Evolutionary conservation across 257 asterid genomes (phyloP).

Genomic region (Solanum corneliomulleri): DNA sequence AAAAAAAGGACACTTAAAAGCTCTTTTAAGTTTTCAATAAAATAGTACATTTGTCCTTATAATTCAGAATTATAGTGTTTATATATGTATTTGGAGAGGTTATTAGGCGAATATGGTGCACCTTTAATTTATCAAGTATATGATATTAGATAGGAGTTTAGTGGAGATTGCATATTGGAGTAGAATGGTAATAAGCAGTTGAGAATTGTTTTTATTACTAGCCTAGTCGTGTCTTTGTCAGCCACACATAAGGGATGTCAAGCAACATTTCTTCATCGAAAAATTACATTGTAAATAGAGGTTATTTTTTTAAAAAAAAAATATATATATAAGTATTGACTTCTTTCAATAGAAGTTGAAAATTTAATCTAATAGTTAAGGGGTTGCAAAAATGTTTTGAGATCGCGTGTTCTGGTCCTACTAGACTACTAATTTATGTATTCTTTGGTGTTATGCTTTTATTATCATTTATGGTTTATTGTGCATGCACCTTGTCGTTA

Average conservation of each 20-base stretch:
- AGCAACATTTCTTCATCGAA: too few species aligned
- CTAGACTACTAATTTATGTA: neutral
- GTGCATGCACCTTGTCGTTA: neutral
- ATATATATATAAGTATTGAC: neutral
- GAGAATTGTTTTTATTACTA: neutral
- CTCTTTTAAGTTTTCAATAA: neutral
- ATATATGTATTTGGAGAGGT: neutral
- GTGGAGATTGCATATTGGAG: neutral
- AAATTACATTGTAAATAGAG: too few species aligned
- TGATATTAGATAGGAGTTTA: neutral
- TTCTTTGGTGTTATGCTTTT: neutral
- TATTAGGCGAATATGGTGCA: neutral
- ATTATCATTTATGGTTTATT: neutral
- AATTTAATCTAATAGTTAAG: too few species aligned
- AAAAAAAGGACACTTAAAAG: neutral
- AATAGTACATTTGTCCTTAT: neutral
- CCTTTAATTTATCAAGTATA: neutral
- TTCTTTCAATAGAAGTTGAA: neutral
- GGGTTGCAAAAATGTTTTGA: neutral
- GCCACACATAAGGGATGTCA: neutral
- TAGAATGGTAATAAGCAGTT: neutral
- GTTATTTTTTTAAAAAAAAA: rapidly evolving
- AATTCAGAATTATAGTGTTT: neutral
- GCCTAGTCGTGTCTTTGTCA: neutral
- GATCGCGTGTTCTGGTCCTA: too few species aligned